phyloP scores from a whole-genome alignment of 257 asterid species.

The Verbena officinalis region DNA sequence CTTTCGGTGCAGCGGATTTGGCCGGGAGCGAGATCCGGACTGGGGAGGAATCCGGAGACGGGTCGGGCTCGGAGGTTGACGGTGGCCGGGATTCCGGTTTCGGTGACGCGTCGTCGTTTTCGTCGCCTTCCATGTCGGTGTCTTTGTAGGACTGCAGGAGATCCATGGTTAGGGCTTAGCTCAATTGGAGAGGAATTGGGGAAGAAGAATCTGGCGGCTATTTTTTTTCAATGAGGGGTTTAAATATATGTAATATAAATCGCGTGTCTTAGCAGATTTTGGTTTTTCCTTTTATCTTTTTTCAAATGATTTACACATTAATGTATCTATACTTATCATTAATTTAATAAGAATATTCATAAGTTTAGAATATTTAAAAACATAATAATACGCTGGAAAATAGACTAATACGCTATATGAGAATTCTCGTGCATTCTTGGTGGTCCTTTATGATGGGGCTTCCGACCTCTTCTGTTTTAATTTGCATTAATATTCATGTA shows the following conservation, averaged over 20 bases:
- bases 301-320: background rate
- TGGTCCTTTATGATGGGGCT: too few relatives aligned
- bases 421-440: too few relatives aligned
- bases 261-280: background rate
- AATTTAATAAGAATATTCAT: too few relatives aligned
- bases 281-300: background rate
- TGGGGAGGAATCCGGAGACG: slow-evolving; percentile 83
- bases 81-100: background rate
- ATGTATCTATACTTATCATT: too few relatives aligned
- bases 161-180: slow-evolving; percentile 48
- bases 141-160: slow-evolving; percentile 50
- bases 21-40: slow-evolving; percentile 62
- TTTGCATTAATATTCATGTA: too few relatives aligned
- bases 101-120: slow-evolving; percentile 17
- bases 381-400: too few relatives aligned
- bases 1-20: slow-evolving; percentile 89
- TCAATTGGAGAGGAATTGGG: slow-evolving; percentile 20
- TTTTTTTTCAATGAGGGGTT: background rate
- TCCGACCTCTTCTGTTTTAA: too few relatives aligned
- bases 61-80: slow-evolving; percentile 23
- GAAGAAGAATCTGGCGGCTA: slow-evolving; percentile 18
- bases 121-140: slow-evolving; percentile 28
- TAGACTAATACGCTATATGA: too few relatives aligned
- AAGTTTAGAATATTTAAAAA: too few relatives aligned
- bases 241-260: background rate